Percentiles rank a stretch among this genome's conserved stretches.
Evolutionary conservation across 768 basidiomycete species (phyloP).

Genomic region (Lactifluus volemus): DNA sequence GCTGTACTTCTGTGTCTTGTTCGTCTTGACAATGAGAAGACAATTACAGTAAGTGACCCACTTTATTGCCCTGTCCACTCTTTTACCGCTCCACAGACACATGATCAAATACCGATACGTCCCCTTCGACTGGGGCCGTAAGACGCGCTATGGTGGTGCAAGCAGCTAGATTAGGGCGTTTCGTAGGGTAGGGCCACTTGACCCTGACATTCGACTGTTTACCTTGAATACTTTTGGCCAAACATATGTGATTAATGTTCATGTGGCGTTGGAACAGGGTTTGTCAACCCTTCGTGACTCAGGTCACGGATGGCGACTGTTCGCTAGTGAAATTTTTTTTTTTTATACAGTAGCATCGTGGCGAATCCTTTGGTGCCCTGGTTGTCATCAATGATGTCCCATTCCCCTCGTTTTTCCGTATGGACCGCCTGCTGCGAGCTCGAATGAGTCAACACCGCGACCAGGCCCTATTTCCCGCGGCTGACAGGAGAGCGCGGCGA

Average conservation of each 20-base stretch:
- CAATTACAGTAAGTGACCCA: constrained; percentile 79
- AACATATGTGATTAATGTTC: neutral
- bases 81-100: constrained; percentile 46
- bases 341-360: neutral
- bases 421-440: neutral
- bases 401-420: neutral
- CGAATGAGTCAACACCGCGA: neutral
- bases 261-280: neutral
- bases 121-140: constrained; percentile 92
- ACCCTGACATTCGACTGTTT: neutral
- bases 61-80: neutral
- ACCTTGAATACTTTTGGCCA: neutral
- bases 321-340: neutral
- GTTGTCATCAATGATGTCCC: neutral
- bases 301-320: neutral
- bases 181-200: neutral
- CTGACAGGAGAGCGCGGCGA: too few species aligned
- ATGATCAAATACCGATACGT: constrained; percentile 99
- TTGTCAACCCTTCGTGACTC: neutral
- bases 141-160: constrained; percentile 69
- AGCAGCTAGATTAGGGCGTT: constrained; percentile 33
- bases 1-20: constrained; percentile 93
- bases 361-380: neutral
- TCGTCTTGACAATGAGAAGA: constrained; percentile 89
- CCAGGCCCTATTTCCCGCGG: too few species aligned